These are phyloP conservation scores for Neonectria coccinea DNA, from an alignment of 2,329 filamentous ascomycete species.

Conservation along the genomic window DNA sequence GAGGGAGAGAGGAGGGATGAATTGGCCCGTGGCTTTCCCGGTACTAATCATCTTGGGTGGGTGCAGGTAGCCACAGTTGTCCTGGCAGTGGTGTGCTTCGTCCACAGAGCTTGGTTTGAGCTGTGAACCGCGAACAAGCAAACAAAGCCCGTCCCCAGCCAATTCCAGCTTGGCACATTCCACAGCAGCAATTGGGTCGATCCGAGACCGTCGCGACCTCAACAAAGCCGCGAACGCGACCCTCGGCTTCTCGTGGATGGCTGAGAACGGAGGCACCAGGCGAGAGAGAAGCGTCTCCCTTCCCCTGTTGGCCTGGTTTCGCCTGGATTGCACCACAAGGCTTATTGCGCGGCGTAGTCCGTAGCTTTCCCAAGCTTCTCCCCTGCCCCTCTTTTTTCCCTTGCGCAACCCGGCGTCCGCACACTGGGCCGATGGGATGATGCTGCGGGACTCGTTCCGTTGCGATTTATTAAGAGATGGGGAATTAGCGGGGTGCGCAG, in stretches of 20 bases:
- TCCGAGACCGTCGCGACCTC: constrained; percentile 6
- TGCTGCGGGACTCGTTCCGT: constrained; percentile 4
- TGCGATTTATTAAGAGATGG: constrained; percentile 13
- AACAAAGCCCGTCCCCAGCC: constrained; percentile 28
- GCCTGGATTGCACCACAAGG: not conserved
- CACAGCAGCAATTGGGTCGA: constrained; percentile 38
- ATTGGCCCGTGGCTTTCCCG: constrained; percentile 2
- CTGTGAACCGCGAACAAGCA: constrained; percentile 40
- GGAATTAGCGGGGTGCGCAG: constrained; percentile 6
- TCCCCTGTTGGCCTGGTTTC: not conserved
- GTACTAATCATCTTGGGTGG: too few relatives aligned
- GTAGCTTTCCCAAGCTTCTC: constrained; percentile 7
- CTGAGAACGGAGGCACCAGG: not conserved
- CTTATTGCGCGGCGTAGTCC: not conserved
- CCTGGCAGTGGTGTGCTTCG: not conserved
- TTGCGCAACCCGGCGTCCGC: constrained; percentile 12
- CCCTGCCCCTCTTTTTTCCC: constrained; percentile 16
- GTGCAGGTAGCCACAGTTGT: not conserved
- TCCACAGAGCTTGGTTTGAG: not conserved
- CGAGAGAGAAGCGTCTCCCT: too few relatives aligned
- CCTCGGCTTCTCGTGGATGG: not conserved
- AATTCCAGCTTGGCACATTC: constrained; percentile 39
- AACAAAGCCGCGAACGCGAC: constrained; percentile 13
- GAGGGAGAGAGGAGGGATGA: constrained; percentile 8
- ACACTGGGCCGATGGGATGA: constrained; percentile 17